Evolutionary conservation across 2,329 filamentous ascomycete genomes (phyloP).

Genomic region (Macrophomina phaseolina): DNA sequence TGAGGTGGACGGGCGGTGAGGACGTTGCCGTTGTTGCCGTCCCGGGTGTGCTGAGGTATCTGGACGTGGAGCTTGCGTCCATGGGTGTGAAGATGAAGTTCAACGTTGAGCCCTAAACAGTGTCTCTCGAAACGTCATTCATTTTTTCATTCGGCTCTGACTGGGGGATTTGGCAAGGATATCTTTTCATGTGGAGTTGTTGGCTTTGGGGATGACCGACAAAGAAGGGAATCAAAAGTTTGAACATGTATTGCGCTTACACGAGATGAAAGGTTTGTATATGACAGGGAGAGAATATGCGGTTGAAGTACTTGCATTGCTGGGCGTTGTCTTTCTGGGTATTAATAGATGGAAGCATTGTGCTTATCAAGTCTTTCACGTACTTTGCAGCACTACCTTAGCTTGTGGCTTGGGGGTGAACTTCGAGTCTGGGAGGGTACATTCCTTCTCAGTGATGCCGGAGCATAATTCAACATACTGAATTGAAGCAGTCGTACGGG

Average conservation of each 20-base stretch:
- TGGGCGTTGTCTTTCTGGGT: not conserved
- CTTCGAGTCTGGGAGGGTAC: no score
- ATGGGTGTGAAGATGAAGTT: constrained; percentile 98
- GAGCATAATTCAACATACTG: no score
- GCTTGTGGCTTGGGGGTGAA: no score
- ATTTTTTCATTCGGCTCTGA: not conserved
- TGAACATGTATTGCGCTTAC: not conserved
- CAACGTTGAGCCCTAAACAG: constrained; percentile 62
- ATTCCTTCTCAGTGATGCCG: no score
- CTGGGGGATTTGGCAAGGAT: not conserved
- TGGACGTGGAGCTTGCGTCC: constrained; percentile 92
- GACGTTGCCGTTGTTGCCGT: constrained; percentile 91
- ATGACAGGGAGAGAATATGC: not conserved
- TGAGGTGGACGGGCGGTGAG: constrained; percentile 84
- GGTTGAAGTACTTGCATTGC: not conserved
- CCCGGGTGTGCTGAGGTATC: constrained; percentile 87
- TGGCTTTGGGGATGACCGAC: not conserved
- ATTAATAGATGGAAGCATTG: no score
- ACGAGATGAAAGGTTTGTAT: not conserved
- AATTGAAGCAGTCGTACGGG: no score
- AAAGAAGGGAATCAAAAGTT: not conserved
- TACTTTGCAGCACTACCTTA: no score
- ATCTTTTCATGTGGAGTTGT: not conserved
- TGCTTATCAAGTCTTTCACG: no score
- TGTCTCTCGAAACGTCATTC: not conserved